Evolutionary conservation across 2,329 filamentous ascomycete species (phyloP), one percentile per base, ranked within the genome.

Genomic region (Ophiostoma populinum): DNA sequence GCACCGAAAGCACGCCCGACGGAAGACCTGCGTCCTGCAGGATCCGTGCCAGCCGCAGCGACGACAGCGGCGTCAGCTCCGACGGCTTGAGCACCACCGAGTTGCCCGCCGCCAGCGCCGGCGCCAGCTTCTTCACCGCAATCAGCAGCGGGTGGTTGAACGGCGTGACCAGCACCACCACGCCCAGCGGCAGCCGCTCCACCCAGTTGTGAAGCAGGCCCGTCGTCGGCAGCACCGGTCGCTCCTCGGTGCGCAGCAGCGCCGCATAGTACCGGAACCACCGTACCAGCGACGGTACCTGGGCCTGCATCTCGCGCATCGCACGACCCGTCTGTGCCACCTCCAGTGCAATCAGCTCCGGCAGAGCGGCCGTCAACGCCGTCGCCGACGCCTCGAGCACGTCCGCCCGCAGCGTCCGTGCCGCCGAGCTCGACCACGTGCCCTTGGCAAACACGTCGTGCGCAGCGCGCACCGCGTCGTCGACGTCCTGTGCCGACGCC

Each of bases 251-350:
- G n/a, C 76, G 67, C 21, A 78, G 61, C 1, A 80, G 49, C 0
- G 73, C 62, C 2, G 75, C 74, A 46, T 76, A 82, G 55, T 81
- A 81, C 40, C 67, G 70, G 53, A 81, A 72, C 76, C 76, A 81
- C 28, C 70, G 67, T 1, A 72, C 63, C 1, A 81, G 58, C 1
- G 67, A 70, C 0, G 70, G 68, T 5, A 77, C 67, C 49, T 81
- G 77, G 1, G 75, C 74, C 32, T 63, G 61, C 73, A 82, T 79
- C 50, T 81, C 77, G 18, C 75, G 69, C 19, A 76, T 58, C 0
- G 70, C 69, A 1, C 76, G 69, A 3, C 77, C 77, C 0, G 76
- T 82, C 51, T 81, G 76, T 22, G 52, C 56, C 7, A 77, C 71
- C 50, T 82, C 77, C 4, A 79, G 59, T 7, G 56, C 51, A 33